A percentile compares a stretch with the other conserved stretches of the same genome.
These are phyloP conservation scores for Rubroboletus pulcherrimus DNA, from an alignment of 768 basidiomycete species.

Conservation along the genomic window DNA sequence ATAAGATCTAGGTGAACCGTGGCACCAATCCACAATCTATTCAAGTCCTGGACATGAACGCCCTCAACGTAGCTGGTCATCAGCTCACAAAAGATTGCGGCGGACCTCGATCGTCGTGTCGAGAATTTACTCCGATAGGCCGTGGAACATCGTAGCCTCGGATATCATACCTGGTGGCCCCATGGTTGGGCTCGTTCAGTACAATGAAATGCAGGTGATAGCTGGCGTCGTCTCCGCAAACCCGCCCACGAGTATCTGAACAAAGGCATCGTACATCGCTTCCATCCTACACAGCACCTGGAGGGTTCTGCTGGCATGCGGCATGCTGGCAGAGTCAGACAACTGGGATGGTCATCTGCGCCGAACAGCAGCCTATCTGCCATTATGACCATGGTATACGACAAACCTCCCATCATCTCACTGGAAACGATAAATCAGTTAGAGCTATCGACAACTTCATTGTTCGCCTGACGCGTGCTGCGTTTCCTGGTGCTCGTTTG, in stretches of 20 bases:
- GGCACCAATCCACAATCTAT: no score
- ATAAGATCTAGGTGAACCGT: no score
- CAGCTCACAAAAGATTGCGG: slow-evolving; percentile 29
- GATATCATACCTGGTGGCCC: slow-evolving; percentile 33
- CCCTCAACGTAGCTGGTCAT: slow-evolving; percentile 22
- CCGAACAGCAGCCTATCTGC: slow-evolving; percentile 27
- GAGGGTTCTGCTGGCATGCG: slow-evolving; percentile 12
- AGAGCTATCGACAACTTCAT: slow-evolving; percentile 20
- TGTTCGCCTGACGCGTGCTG: slow-evolving; percentile 30
- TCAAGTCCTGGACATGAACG: no score
- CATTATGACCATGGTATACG: slow-evolving; percentile 27
- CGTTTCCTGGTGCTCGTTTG: slow-evolving; percentile 34
- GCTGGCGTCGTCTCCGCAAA: slow-evolving; percentile 10
- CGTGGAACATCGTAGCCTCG: slow-evolving; percentile 26
- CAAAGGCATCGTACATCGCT: not conserved
- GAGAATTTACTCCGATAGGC: slow-evolving; percentile 32
- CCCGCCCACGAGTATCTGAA: slow-evolving; percentile 4
- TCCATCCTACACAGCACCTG: slow-evolving; percentile 5
- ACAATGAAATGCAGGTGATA: not conserved
- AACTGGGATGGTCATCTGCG: slow-evolving; percentile 32
- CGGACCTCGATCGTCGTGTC: slow-evolving; percentile 37
- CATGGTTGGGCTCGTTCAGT: slow-evolving; percentile 21
- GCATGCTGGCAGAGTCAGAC: slow-evolving; percentile 23
- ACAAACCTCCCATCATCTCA: slow-evolving; percentile 9
- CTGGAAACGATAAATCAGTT: slow-evolving; percentile 1